Conservation (phyloP, 495 filamentous ascomycete species). For the Parmelia sp. region DNA sequence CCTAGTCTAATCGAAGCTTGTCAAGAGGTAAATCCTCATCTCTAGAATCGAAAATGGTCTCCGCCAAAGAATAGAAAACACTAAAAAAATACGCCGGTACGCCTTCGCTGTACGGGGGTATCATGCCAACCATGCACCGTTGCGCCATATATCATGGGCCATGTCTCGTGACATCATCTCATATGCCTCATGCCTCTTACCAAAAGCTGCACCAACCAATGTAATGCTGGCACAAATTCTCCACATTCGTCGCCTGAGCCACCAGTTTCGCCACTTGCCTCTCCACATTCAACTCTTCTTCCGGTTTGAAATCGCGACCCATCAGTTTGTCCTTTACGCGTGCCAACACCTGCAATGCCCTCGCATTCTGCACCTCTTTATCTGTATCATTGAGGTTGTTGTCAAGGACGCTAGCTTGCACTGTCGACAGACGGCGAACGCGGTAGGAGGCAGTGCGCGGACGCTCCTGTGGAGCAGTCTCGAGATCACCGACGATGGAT, state of each 20-base stretch:
- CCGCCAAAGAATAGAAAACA: neutral
- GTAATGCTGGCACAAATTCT: constrained; percentile 98
- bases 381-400: constrained; percentile 36
- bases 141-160: neutral
- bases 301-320: constrained; percentile 55
- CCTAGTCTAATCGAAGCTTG: neutral
- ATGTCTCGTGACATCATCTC: neutral
- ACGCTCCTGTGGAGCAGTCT: constrained; percentile 42
- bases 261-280: constrained; percentile 91
- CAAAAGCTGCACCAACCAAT: constrained; percentile 49
- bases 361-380: constrained; percentile 81
- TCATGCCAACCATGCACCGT: neutral
- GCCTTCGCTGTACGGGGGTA: neutral
- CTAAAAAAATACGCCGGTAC: neutral
- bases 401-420: constrained; percentile 18
- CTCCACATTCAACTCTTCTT: constrained; percentile 76
- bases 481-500: constrained; percentile 63
- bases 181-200: constrained; percentile 12
- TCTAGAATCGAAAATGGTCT: neutral
- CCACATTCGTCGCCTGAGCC: constrained; percentile 88
- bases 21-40: neutral
- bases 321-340: constrained; percentile 94
- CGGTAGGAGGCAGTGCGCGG: constrained; percentile 39
- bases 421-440: constrained; percentile 21
- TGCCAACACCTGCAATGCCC: constrained; percentile 84